phyloP scores from a whole-genome alignment of 768 basidiomycete species.

The Myochromella boudieri region DNA sequence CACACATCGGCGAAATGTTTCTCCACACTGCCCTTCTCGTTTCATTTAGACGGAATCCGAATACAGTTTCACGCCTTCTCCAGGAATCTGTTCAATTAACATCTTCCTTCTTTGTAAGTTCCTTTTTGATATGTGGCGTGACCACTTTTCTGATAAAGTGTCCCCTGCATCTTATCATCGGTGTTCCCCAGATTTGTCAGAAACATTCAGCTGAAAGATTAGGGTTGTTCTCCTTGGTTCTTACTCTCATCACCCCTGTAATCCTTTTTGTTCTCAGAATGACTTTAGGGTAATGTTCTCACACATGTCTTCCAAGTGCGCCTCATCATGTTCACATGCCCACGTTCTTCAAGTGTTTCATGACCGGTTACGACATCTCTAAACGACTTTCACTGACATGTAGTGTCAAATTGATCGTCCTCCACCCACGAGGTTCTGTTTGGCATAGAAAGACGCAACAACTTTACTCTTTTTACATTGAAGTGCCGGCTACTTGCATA shows the following conservation, averaged over 20 bases:
- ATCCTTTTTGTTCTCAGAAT: constrained; percentile 9
- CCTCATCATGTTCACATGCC: constrained; percentile 8
- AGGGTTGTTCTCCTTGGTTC: neutral
- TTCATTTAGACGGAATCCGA: neutral
- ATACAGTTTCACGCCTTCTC: neutral
- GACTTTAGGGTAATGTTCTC: constrained; percentile 2
- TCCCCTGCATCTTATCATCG: neutral
- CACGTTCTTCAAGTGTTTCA: neutral
- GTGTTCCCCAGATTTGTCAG: neutral
- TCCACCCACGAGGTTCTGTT: too few species aligned
- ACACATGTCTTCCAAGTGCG: constrained; percentile 3
- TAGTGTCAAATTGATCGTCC: neutral
- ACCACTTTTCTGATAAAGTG: neutral
- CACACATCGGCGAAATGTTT: too few species aligned
- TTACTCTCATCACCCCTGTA: neutral
- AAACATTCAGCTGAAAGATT: constrained; percentile 4
- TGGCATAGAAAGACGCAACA: too few species aligned
- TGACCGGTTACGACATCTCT: neutral
- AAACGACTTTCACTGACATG: neutral
- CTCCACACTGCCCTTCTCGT: neutral
- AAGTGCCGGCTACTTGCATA: too few species aligned
- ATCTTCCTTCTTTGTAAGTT: constrained; percentile 9
- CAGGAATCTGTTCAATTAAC: neutral
- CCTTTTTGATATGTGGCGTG: constrained; percentile 12
- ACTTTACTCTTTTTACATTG: too few species aligned